Percentiles rank a stretch among this genome's conserved stretches.
phyloP scores from a whole-genome alignment of 352 stramenopile genomes.

The Phytopythium vexans region DNA sequence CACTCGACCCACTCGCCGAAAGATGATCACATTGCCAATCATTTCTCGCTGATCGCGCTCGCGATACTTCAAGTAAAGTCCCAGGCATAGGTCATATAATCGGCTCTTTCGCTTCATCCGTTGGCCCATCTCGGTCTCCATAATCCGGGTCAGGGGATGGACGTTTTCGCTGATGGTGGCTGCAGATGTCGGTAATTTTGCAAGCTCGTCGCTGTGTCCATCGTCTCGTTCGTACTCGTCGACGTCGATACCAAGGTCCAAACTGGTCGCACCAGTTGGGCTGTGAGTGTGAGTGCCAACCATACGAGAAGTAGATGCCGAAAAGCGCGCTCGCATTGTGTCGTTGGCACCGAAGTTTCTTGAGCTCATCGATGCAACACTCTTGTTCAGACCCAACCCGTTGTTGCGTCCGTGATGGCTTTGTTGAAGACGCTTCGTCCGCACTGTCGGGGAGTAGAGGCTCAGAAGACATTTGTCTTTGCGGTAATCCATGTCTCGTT shows the following conservation, averaged over 20 bases:
- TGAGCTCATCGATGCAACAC: too few species aligned
- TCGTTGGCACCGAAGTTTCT: too few species aligned
- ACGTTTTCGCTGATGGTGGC: slow-evolving; percentile 3
- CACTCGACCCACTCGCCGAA: slow-evolving; percentile 35
- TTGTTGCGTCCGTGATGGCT: neutral
- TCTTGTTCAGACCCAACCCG: too few species aligned
- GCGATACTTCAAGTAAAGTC: slow-evolving; percentile 51
- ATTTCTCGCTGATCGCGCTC: slow-evolving; percentile 50
- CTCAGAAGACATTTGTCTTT: slow-evolving; percentile 33
- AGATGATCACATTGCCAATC: slow-evolving; percentile 52
- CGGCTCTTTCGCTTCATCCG: slow-evolving; percentile 60
- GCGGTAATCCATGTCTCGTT: slow-evolving; percentile 38
- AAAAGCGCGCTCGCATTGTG: too few species aligned
- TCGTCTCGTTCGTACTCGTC: neutral
- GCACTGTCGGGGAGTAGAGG: slow-evolving; percentile 8
- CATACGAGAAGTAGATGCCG: too few species aligned
- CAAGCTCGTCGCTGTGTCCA: neutral
- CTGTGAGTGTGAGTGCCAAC: too few species aligned
- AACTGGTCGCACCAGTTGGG: too few species aligned
- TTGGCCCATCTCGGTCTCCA: slow-evolving; percentile 51
- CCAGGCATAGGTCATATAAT: slow-evolving; percentile 52
- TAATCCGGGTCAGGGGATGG: slow-evolving; percentile 43
- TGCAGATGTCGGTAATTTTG: neutral
- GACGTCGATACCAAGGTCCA: too few species aligned
- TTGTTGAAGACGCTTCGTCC: slow-evolving; percentile 1